Evolutionary conservation across 176 grass and related monocot genomes (phyloP).

Genomic region (Ampelocalamus luodianensis): DNA sequence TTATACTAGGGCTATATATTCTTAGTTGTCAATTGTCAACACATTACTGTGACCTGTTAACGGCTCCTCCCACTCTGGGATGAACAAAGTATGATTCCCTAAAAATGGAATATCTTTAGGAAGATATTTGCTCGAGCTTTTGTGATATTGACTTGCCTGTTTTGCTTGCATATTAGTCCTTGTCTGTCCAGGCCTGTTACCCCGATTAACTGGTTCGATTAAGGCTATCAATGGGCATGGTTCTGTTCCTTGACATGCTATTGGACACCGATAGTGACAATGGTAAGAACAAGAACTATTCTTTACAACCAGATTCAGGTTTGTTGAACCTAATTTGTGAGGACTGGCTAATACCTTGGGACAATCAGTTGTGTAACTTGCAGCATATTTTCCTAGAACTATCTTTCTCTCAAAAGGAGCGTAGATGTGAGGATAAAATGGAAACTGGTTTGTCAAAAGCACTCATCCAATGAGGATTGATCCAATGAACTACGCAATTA

Average conservation of each 20-base stretch:
- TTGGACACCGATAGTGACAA: not conserved
- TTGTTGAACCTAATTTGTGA: not conserved
- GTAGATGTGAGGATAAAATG: not conserved
- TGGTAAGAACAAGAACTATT: constrained; percentile 13
- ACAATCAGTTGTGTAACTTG: constrained; percentile 18
- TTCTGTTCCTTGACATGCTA: not conserved
- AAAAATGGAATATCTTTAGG: not conserved
- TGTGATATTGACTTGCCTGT: not conserved
- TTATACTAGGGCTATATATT: not conserved
- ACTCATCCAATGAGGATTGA: not conserved
- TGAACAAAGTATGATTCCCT: constrained; percentile 7
- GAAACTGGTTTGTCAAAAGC: constrained; percentile 23
- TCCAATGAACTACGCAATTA: not conserved
- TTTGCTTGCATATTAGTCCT: constrained; percentile 23
- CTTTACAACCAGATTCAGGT: constrained; percentile 7
- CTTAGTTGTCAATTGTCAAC: not conserved
- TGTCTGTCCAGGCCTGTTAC: not conserved
- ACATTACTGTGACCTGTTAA: constrained; percentile 11
- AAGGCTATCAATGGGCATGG: not conserved
- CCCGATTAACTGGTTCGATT: not conserved
- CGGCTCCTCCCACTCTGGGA: not conserved
- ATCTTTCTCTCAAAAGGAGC: not conserved
- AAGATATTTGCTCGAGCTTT: constrained; percentile 14
- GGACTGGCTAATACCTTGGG: not conserved
- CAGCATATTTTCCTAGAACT: constrained; percentile 16